Evolutionary conservation across 495 filamentous ascomycete genomes (phyloP).

Genomic region (Lasiosphaeria miniovina): DNA sequence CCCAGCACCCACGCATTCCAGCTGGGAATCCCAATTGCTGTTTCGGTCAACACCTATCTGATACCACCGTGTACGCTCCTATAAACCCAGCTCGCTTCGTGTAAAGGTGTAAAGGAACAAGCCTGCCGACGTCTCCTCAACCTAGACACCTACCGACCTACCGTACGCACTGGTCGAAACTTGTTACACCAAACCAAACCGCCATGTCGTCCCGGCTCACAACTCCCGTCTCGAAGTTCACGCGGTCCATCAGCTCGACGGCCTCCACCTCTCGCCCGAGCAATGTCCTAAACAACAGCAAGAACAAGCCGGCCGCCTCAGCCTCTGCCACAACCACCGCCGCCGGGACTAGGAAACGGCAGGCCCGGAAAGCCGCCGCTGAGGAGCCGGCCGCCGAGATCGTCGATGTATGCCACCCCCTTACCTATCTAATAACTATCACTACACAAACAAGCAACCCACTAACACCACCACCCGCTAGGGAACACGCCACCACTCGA

Average conservation of each 20-base stretch:
- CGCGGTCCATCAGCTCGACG: constrained; percentile 43
- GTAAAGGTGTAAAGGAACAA: too few relatives aligned
- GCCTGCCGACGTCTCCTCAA: too few relatives aligned
- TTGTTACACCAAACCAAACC: too few relatives aligned
- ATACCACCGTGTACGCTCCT: too few relatives aligned
- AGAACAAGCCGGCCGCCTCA: constrained; percentile 21
- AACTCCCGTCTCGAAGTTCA: constrained; percentile 42
- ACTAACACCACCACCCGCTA: constrained; percentile 9
- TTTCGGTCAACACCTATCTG: too few relatives aligned
- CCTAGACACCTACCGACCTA: too few relatives aligned
- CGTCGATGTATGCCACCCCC: constrained; percentile 20
- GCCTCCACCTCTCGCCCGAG: constrained; percentile 33
- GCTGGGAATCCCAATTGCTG: too few relatives aligned
- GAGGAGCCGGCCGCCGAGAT: constrained; percentile 10
- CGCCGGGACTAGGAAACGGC: constrained; percentile 21
- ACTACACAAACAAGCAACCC: constrained; percentile 3
- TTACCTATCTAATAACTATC: not conserved
- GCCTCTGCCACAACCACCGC: not conserved
- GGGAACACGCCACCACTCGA: constrained; percentile 16
- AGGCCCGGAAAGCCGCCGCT: constrained; percentile 7
- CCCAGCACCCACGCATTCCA: too few relatives aligned
- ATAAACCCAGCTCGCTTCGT: too few relatives aligned
- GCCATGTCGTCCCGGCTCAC: constrained; percentile 40
- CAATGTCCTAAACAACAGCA: constrained; percentile 33
- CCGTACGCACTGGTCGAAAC: not conserved